Evolutionary conservation across 306 rosid genomes (phyloP).

Genomic region (Nissolia schottii): DNA sequence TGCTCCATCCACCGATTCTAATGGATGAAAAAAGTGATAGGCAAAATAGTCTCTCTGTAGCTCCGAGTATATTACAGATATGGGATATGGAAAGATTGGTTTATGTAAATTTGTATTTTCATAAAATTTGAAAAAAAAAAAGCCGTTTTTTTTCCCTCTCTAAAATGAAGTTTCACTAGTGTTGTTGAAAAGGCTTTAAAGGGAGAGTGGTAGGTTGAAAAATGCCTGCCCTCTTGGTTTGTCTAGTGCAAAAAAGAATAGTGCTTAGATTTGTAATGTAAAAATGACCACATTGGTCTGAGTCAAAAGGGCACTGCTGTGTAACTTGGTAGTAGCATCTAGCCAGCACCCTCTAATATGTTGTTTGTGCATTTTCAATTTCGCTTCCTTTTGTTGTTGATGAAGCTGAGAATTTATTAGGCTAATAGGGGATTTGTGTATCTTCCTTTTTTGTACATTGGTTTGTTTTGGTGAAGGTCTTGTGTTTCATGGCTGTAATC

Average conservation of each 20-base stretch:
- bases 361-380: slow-evolving; percentile 46
- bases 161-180: slow-evolving; percentile 35
- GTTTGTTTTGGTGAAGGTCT: slow-evolving; percentile 52
- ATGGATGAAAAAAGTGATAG: slow-evolving; percentile 49
- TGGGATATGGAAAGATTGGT: slow-evolving; percentile 44
- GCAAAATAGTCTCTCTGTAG: slow-evolving; percentile 13
- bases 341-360: slow-evolving; percentile 41
- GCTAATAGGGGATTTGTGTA: slow-evolving; percentile 33
- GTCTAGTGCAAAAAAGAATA: slow-evolving; percentile 37
- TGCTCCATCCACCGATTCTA: slow-evolving; percentile 57
- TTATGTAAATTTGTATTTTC: slow-evolving; percentile 65
- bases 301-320: slow-evolving; percentile 34
- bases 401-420: slow-evolving; percentile 61
- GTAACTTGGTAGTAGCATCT: slow-evolving; percentile 32
- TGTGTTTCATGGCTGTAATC: slow-evolving; percentile 49
- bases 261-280: slow-evolving; percentile 46
- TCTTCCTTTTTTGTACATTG: slow-evolving; percentile 52
- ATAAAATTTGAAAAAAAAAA: slow-evolving; percentile 43
- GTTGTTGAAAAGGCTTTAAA: slow-evolving; percentile 39
- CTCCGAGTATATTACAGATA: slow-evolving; percentile 36
- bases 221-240: slow-evolving; percentile 61
- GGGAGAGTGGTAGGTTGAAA: slow-evolving; percentile 64
- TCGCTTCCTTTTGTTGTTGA: slow-evolving; percentile 55
- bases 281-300: slow-evolving; percentile 55
- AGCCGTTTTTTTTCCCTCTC: slow-evolving; percentile 30